A percentile compares a stretch with the other conserved stretches of the same genome.
phyloP scores from a whole-genome alignment of 768 basidiomycete genomes.

The Lactifluus echinatus region DNA sequence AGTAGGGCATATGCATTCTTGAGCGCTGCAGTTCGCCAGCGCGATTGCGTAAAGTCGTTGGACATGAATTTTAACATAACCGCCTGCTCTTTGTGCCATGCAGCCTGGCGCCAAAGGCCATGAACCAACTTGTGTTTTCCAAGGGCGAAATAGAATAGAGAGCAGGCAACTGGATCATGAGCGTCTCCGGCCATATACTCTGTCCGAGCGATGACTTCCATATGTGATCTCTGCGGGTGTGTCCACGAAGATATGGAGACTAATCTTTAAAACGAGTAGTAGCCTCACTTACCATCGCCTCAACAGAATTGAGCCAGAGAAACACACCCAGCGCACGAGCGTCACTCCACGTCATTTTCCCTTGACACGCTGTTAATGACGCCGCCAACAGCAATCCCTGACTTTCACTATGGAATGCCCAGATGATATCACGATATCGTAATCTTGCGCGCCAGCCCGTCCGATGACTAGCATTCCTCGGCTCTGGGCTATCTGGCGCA shows the following conservation, averaged over 20 bases:
- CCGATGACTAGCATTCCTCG: conserved; percentile 34
- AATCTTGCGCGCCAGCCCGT: conserved; percentile 66
- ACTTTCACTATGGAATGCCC: conserved; percentile 95
- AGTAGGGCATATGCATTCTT: conserved; percentile 95
- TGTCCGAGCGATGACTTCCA: conserved; percentile 86
- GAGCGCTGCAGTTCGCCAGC: conserved; percentile 88
- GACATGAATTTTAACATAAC: conserved; percentile 86
- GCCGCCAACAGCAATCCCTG: conserved; percentile 75
- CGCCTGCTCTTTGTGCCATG: conserved; percentile 84
- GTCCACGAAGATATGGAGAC: background rate
- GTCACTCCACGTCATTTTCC: conserved; percentile 86
- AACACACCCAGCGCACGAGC: conserved; percentile 81
- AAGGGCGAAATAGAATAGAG: conserved; percentile 89
- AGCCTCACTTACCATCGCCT: conserved; percentile 54
- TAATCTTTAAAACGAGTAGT: background rate
- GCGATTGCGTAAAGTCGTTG: conserved; percentile 76
- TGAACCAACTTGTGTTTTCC: conserved; percentile 89
- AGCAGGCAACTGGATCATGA: conserved; percentile 84
- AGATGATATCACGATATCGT: conserved; percentile 89
- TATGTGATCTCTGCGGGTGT: conserved; percentile 53
- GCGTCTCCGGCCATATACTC: conserved; percentile 84
- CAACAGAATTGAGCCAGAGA: conserved; percentile 77
- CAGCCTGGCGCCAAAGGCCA: conserved; percentile 92
- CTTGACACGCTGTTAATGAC: conserved; percentile 62
- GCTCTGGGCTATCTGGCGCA: conserved; percentile 38